Evolutionary conservation across 148 eudicot genomes (phyloP).

Genomic region (Rhododendron simsii): DNA sequence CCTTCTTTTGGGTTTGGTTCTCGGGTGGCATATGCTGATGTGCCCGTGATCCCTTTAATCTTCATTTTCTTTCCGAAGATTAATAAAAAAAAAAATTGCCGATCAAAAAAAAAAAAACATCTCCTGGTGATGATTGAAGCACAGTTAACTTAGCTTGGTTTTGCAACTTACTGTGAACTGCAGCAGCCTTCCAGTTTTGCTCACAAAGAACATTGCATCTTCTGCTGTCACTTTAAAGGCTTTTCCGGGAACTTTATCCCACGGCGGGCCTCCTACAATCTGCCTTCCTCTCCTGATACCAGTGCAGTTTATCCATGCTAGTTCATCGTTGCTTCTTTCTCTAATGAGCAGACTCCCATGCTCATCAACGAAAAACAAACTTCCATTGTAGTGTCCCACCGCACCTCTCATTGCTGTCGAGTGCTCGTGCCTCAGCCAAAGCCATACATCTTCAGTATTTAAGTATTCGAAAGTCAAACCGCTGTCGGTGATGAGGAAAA

Average conservation of each 20-base stretch:
- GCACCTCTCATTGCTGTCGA: constrained; percentile 48
- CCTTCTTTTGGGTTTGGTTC: too few relatives aligned
- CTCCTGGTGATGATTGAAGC: neutral
- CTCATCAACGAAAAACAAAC: constrained; percentile 64
- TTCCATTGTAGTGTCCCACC: constrained; percentile 70
- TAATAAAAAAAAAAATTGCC: too few relatives aligned
- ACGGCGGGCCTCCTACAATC: constrained; percentile 64
- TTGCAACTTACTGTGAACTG: constrained; percentile 72
- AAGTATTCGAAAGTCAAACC: constrained; percentile 60
- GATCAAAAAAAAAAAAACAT: too few relatives aligned
- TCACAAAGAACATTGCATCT: constrained; percentile 67
- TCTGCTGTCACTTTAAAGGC: constrained; percentile 28
- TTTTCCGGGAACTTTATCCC: constrained; percentile 50
- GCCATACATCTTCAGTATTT: constrained; percentile 50
- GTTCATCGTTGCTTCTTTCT: constrained; percentile 47
- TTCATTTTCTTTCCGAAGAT: too few relatives aligned
- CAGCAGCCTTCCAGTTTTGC: constrained; percentile 61
- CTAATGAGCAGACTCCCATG: constrained; percentile 56
- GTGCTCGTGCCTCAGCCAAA: constrained; percentile 75
- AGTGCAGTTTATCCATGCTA: constrained; percentile 74
- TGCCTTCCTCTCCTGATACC: constrained; percentile 66
- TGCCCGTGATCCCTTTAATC: too few relatives aligned
- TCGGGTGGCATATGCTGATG: too few relatives aligned
- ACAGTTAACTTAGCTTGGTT: neutral
- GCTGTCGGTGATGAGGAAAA: constrained; percentile 46